These are phyloP conservation scores for Mycosarcoma maydis DNA, from an alignment of 1,284 basidiomycete genomes.

Conservation along the genomic window DNA sequence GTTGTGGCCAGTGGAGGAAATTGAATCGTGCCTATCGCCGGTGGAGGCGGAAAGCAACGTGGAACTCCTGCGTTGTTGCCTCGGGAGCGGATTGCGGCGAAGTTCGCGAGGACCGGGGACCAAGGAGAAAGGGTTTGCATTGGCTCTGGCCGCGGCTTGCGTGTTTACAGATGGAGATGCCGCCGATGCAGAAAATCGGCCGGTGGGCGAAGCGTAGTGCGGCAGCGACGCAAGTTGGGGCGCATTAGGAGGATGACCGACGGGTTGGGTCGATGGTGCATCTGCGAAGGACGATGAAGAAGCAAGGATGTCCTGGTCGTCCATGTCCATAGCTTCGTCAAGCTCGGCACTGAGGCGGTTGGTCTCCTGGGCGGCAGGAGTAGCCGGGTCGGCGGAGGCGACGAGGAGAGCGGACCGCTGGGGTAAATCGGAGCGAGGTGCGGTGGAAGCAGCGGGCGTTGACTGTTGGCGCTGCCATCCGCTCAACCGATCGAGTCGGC, in stretches of 20 bases:
- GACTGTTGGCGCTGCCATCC: slow-evolving; percentile 32
- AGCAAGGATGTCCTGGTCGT: slow-evolving; percentile 18
- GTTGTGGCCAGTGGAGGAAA: slow-evolving; percentile 14
- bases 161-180: slow-evolving; percentile 9
- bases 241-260: slow-evolving; percentile 29
- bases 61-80: slow-evolving; percentile 13
- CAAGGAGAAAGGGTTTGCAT: slow-evolving; percentile 5
- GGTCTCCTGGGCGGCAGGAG: background rate
- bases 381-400: too few species aligned
- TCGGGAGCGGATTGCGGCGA: slow-evolving; percentile 3
- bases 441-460: slow-evolving; percentile 10
- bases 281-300: slow-evolving; percentile 10
- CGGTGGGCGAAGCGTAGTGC: slow-evolving; percentile 37
- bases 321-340: slow-evolving; percentile 48
- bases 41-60: background rate
- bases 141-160: slow-evolving; percentile 1
- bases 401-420: too few species aligned
- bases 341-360: slow-evolving; percentile 2
- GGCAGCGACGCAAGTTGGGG: slow-evolving; percentile 30
- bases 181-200: slow-evolving; percentile 34
- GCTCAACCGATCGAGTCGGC: slow-evolving; percentile 38
- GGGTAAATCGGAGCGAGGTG: slow-evolving; percentile 12
- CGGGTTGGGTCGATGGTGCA: background rate
- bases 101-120: slow-evolving; percentile 27
- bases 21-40: slow-evolving; percentile 1